Evolutionary conservation across 1,284 basidiomycete species (phyloP).

Genomic region (Pseudozyma hubeiensis): DNA sequence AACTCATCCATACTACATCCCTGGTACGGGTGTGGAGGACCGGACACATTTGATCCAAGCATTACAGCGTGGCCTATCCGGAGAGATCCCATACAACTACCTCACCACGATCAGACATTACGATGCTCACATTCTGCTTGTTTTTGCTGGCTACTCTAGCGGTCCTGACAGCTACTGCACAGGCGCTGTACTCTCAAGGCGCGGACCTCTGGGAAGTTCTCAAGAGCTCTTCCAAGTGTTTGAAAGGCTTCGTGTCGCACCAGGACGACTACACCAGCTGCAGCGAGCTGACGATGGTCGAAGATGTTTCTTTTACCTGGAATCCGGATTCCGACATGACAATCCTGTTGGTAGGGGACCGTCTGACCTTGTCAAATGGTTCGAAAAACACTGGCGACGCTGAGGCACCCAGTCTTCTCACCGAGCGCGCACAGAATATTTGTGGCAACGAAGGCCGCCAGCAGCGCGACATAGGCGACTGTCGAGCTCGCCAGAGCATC

Average conservation of each 20-base stretch:
- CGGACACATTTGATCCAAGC: background rate
- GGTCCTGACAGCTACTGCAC: slow-evolving; percentile 2
- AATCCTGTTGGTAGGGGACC: background rate
- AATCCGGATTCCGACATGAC: background rate
- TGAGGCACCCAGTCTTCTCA: no score
- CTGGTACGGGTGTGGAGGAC: background rate
- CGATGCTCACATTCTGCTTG: background rate
- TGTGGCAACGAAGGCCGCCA: no score
- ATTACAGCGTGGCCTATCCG: background rate
- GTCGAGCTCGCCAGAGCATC: no score
- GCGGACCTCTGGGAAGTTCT: background rate
- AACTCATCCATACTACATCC: no score
- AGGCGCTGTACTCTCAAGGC: background rate
- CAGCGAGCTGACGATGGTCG: slow-evolving; percentile 1
- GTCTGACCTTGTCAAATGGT: background rate
- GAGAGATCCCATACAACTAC: background rate
- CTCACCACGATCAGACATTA: background rate
- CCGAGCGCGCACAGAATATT: no score
- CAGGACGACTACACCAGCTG: background rate
- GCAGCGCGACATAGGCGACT: no score
- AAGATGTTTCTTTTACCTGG: slow-evolving; percentile 1
- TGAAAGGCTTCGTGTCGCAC: background rate
- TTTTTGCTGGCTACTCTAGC: slow-evolving; percentile 1
- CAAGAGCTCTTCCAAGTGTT: background rate
- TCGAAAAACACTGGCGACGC: background rate